phyloP scores from a whole-genome alignment of 78 protist genomes.

The Capsaspora owczarzaki region DNA sequence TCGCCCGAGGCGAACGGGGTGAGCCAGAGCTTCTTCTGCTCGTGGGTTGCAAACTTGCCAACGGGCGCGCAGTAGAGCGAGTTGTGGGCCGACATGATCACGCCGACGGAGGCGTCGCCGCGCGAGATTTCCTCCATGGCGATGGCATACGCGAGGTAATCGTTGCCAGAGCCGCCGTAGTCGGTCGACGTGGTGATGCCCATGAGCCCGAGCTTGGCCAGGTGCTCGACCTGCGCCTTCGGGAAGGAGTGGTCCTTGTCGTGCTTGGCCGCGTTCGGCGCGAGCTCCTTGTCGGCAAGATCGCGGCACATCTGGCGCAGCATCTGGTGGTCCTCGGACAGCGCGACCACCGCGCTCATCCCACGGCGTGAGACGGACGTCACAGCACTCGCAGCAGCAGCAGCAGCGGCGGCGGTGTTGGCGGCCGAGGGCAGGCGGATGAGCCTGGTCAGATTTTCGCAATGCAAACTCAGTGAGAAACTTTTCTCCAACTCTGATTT shows the following conservation, averaged over 20 bases:
- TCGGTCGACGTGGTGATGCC: conserved; percentile 74
- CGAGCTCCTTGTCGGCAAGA: conserved; percentile 41
- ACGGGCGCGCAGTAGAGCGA: conserved; percentile 35
- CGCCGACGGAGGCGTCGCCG: conserved; percentile 31
- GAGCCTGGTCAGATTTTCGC: too few relatives aligned
- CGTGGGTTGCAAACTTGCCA: conserved; percentile 55
- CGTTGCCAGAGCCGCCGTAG: conserved; percentile 76
- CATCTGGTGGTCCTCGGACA: conserved; percentile 12
- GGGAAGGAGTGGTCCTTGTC: conserved; percentile 42
- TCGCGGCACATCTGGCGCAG: conserved; percentile 31
- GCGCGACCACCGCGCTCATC: background rate
- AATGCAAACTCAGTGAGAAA: too few relatives aligned
- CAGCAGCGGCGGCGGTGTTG: too few relatives aligned
- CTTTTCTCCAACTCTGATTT: too few relatives aligned
- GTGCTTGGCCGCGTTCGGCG: conserved; percentile 26
- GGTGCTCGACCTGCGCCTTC: conserved; percentile 5
- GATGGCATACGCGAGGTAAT: conserved; percentile 54
- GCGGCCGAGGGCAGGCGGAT: too few relatives aligned
- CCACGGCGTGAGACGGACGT: too few relatives aligned
- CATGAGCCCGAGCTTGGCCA: conserved; percentile 67
- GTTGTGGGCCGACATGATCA: conserved; percentile 33
- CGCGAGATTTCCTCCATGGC: conserved; percentile 85
- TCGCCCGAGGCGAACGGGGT: conserved; percentile 48
- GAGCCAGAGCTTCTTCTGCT: conserved; percentile 56
- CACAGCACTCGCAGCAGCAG: too few relatives aligned